These are phyloP conservation scores for Pythium periplocum DNA, from an alignment of 352 stramenopile species.

Conservation along the genomic window DNA sequence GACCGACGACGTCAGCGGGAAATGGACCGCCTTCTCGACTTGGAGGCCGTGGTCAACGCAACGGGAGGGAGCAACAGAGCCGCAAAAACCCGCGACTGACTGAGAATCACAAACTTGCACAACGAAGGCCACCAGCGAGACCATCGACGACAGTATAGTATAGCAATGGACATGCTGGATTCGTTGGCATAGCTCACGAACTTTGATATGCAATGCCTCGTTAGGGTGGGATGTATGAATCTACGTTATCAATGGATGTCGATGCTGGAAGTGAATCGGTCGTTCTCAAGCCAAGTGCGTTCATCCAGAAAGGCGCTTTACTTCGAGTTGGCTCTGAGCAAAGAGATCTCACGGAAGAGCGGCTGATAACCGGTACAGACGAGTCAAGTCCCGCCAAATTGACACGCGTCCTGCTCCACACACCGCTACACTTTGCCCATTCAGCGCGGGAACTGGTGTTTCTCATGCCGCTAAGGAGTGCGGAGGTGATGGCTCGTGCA, in stretches of 20 bases:
- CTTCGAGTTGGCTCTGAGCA: constrained; percentile 23
- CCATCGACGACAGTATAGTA: neutral
- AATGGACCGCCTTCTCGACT: no score
- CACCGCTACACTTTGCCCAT: constrained; percentile 24
- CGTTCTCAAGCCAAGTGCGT: constrained; percentile 16
- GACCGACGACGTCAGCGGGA: no score
- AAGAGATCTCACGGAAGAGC: constrained; percentile 23
- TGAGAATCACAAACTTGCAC: no score
- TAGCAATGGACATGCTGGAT: neutral
- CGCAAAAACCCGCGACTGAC: no score
- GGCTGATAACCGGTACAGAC: constrained; percentile 11
- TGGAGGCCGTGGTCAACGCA: no score
- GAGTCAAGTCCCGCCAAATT: constrained; percentile 5
- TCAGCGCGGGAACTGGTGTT: constrained; percentile 22
- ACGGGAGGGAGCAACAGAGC: no score
- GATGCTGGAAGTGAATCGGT: constrained; percentile 11
- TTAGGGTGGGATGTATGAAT: constrained; percentile 3
- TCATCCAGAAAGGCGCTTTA: constrained; percentile 16
- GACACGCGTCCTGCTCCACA: constrained; percentile 12
- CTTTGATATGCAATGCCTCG: neutral
- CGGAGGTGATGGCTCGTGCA: neutral
- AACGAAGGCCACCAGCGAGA: no score
- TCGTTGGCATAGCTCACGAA: neutral
- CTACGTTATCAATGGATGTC: constrained; percentile 15
- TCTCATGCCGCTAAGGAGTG: constrained; percentile 8